These are phyloP conservation scores for Hymenoscyphus linearis DNA, from an alignment of 2,329 filamentous ascomycete genomes.

Conservation along the genomic window DNA sequence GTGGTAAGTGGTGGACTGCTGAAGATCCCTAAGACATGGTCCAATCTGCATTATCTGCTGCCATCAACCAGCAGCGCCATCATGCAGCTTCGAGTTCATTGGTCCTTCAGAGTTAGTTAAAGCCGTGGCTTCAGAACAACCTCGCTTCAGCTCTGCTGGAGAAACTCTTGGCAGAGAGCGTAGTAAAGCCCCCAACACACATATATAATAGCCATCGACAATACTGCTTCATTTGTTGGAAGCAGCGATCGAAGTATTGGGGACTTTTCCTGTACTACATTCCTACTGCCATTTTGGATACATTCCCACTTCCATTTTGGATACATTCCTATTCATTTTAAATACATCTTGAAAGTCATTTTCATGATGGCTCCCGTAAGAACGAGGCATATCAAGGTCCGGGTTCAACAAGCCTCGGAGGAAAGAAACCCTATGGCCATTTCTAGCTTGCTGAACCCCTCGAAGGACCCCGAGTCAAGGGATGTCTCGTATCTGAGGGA, in stretches of 20 bases:
- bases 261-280: neutral
- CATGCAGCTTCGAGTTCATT: neutral
- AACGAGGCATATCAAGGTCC: neutral
- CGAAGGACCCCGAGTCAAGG: neutral
- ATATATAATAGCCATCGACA: neutral
- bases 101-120: neutral
- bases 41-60: neutral
- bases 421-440: constrained; percentile 4
- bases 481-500: neutral
- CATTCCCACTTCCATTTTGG: neutral
- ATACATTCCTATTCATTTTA: neutral
- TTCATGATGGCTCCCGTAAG: neutral
- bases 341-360: neutral
- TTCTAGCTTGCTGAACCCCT: constrained; percentile 1
- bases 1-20: neutral
- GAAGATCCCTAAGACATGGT: neutral
- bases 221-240: neutral
- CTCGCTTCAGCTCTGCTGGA: constrained; percentile 4
- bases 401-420: neutral
- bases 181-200: constrained; percentile 1
- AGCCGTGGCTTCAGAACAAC: neutral
- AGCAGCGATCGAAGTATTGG: constrained; percentile 1
- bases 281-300: neutral
- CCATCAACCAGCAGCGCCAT: neutral
- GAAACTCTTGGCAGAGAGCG: constrained; percentile 2